A percentile compares a stretch with the other conserved stretches of the same genome.
phyloP scores from a whole-genome alignment of 148 eudicot genomes.

The Rhododendron williamsianum region DNA sequence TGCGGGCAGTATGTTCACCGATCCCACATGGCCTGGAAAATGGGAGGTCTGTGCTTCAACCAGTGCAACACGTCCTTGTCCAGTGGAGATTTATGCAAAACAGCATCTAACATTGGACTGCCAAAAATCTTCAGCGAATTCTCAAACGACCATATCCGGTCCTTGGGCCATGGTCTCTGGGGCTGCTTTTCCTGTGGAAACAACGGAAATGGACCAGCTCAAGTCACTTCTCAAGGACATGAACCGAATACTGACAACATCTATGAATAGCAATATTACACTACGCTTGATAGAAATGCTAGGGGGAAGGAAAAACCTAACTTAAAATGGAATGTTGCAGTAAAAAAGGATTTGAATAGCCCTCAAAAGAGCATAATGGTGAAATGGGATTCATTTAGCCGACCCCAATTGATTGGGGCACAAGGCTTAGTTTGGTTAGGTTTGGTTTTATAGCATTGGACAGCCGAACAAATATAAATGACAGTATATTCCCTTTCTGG shows the following conservation, averaged over 20 bases:
- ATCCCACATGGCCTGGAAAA: conserved; percentile 81
- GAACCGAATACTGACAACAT: not conserved
- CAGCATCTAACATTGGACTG: conserved; percentile 92
- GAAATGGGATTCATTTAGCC: not conserved
- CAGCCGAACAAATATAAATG: not conserved
- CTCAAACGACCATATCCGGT: conserved; percentile 81
- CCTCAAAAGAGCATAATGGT: not conserved
- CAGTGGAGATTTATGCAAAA: conserved; percentile 44
- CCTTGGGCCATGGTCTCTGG: conserved; percentile 88
- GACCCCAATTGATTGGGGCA: not conserved
- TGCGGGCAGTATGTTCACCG: conserved; percentile 34
- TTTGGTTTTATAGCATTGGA: not conserved
- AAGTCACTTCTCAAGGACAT: conserved; percentile 1
- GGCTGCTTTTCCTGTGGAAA: conserved; percentile 71
- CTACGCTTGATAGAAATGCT: not conserved
- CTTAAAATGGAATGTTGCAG: not conserved
- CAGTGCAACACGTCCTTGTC: conserved; percentile 81
- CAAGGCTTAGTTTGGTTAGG: not conserved
- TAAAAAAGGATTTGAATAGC: not conserved
- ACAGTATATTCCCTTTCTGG: not conserved
- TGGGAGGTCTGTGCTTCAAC: conserved; percentile 84
- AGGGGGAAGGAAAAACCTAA: not conserved
- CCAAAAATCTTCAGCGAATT: conserved; percentile 54
- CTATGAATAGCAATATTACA: not conserved
- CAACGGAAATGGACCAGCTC: not conserved